These are phyloP conservation scores for Boletellus deceptivus DNA, from an alignment of 1,284 basidiomycete genomes.

Conservation along the genomic window DNA sequence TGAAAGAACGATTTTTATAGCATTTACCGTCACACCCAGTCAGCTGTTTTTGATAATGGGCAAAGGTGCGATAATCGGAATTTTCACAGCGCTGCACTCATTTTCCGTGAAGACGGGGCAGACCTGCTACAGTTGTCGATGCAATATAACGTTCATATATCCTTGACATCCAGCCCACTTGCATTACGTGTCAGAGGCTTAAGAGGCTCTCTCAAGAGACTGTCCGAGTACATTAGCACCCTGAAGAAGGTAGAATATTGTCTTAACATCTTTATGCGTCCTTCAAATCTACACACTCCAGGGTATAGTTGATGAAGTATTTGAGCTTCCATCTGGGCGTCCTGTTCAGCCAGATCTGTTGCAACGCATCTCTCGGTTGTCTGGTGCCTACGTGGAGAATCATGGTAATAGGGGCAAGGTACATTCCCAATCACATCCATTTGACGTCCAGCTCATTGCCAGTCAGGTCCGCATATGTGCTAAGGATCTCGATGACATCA, in stretches of 20 bases:
- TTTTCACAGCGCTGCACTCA: constrained; percentile 1
- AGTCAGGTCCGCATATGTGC: constrained; percentile 55
- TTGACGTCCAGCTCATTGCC: constrained; percentile 2
- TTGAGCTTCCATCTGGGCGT: constrained; percentile 46
- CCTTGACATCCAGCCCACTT: constrained; percentile 54
- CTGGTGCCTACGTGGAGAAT: constrained; percentile 60
- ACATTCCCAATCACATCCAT: constrained; percentile 1
- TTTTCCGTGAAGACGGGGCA: constrained; percentile 52
- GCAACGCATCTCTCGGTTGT: constrained; percentile 63
- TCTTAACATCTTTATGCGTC: not conserved
- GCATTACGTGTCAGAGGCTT: constrained; percentile 59
- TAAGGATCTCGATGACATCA: constrained; percentile 40
- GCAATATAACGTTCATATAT: constrained; percentile 59
- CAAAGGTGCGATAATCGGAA: constrained; percentile 47
- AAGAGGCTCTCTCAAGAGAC: constrained; percentile 43
- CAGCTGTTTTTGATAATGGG: constrained; percentile 72
- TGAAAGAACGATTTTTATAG: constrained; percentile 36
- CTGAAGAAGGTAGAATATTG: constrained; percentile 47
- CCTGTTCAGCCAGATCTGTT: constrained; percentile 45
- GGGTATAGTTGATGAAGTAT: constrained; percentile 50
- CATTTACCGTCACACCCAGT: constrained; percentile 51
- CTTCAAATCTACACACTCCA: constrained; percentile 23
- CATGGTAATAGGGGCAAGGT: constrained; percentile 44
- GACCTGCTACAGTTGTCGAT: constrained; percentile 58
- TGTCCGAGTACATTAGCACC: constrained; percentile 43